phyloP scores from a whole-genome alignment of 2,329 filamentous ascomycete species.

The Trichoderma sp. region DNA sequence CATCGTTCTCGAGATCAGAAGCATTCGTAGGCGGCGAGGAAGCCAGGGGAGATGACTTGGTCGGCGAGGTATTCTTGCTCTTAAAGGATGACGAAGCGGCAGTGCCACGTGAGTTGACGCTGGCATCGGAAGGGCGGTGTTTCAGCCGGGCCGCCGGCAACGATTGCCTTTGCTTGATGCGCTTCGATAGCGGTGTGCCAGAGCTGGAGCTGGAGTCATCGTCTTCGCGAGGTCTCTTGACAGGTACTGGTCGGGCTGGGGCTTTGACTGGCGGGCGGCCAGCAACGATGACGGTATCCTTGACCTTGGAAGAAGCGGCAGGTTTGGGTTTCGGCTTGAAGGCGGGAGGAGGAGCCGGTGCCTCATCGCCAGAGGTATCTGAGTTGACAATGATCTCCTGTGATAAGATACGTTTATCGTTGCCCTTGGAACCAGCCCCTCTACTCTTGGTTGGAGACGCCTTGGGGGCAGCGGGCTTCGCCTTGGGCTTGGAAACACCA shows the following conservation, averaged over 20 bases:
- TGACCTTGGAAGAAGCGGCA: conserved; percentile 34
- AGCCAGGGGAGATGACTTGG: conserved; percentile 66
- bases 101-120: conserved; percentile 44
- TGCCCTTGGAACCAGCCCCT: conserved; percentile 36
- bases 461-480: conserved; percentile 34
- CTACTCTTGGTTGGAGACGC: conserved; percentile 48
- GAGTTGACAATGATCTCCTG: conserved; percentile 60
- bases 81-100: conserved; percentile 46
- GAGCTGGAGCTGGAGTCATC: conserved; percentile 62
- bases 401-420: conserved; percentile 52
- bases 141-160: conserved; percentile 40
- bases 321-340: conserved; percentile 37
- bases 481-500: conserved; percentile 33
- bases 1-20: conserved; percentile 58
- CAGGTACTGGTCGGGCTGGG: conserved; percentile 40
- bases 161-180: conserved; percentile 54
- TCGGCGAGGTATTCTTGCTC: conserved; percentile 58
- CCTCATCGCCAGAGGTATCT: conserved; percentile 55
- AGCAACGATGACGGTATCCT: conserved; percentile 39
- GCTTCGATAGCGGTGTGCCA: conserved; percentile 58
- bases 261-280: conserved; percentile 38
- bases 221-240: conserved; percentile 56
- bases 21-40: conserved; percentile 67
- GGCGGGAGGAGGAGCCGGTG: conserved; percentile 36
- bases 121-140: conserved; percentile 52